Percentiles rank a stretch among this genome's conserved stretches.
Conservation (phyloP, 2,329 filamentous ascomycete genomes). For the Fusarium tricinctum region DNA sequence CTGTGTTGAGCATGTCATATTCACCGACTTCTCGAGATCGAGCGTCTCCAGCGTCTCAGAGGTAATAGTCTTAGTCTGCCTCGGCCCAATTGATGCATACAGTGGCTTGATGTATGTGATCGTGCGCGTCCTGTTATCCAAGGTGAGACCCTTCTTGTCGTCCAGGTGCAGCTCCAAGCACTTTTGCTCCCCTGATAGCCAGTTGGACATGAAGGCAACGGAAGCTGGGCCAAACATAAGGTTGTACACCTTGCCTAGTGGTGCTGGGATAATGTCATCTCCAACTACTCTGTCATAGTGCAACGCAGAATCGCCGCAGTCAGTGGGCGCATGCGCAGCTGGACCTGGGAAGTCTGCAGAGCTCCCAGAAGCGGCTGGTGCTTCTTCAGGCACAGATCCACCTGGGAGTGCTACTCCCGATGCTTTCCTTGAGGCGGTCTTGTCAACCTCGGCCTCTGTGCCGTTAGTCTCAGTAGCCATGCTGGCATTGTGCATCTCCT, state of each 20-base stretch:
- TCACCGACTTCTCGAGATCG: conserved; percentile 89
- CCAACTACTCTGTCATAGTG: conserved; percentile 90
- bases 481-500: conserved; percentile 84
- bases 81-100: conserved; percentile 85
- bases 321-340: conserved; percentile 83
- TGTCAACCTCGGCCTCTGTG: conserved; percentile 70
- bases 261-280: conserved; percentile 88
- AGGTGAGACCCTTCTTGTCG: conserved; percentile 82
- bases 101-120: conserved; percentile 95
- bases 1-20: conserved; percentile 84
- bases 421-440: conserved; percentile 76
- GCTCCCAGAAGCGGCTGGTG: conserved; percentile 58
- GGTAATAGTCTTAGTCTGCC: conserved; percentile 93
- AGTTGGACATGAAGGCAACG: conserved; percentile 85
- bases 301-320: conserved; percentile 81
- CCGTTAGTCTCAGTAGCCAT: conserved; percentile 60
- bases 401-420: conserved; percentile 69
- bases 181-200: conserved; percentile 88
- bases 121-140: conserved; percentile 79
- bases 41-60: conserved; percentile 86
- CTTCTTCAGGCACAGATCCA: conserved; percentile 63
- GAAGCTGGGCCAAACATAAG: conserved; percentile 88
- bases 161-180: conserved; percentile 89
- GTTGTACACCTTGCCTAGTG: conserved; percentile 91
- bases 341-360: conserved; percentile 85